Base-by-base conservation (phyloP, 2,329 filamentous ascomycete genomes). In the Alternaria postmessia region DNA sequence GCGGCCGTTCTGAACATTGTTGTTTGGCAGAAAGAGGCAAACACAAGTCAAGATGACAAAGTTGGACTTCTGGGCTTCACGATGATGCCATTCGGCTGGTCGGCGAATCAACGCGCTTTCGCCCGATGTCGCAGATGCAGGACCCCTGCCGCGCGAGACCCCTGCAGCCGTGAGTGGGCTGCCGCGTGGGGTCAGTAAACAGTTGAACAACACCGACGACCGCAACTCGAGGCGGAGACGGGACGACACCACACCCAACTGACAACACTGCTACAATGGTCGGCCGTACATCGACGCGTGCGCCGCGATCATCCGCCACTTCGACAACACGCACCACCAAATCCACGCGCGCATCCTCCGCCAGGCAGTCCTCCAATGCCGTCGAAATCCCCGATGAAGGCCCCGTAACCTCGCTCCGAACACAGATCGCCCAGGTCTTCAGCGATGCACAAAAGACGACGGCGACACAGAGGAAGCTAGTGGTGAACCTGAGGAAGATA, bases 381-480 rank as follows among this genome's bases (percentile, higher is more conserved):
- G 68, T 81, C 54, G 79, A 82, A 46, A 74, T 91, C n/a, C 90
- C 91, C 39, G 86, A 90, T 70, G 93, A 97, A 75, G 86, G 89
- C 4, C 86, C 88, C 54, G 84, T 88, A 47, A 93, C 87, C 59
- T 86, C 86, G 16, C 81, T 97, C 67, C 91, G 94, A 71, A 86
- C 85, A 36, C 90, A 91, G 74, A 85, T 97, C 53, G 91, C 89
- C 75, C 75, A 78, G 30, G 75, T 84, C 18, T 85, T 86, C 65
- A 70, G 75, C 41, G 93, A 85, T 64, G 80, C 94, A 34, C 95
- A 99, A 78, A 89, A 90, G 70, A 96, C 92, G 1, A 96, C 91
- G 0, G 93, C 94, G 1, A 92, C 92, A 2, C 95, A 99, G 77
- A 86, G 94, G 61, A 98, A 98, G 76, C 86, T 97, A 0, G 90